These are phyloP conservation scores for Prunus dulcis DNA, from an alignment of 306 rosid species.

Conservation along the genomic window DNA sequence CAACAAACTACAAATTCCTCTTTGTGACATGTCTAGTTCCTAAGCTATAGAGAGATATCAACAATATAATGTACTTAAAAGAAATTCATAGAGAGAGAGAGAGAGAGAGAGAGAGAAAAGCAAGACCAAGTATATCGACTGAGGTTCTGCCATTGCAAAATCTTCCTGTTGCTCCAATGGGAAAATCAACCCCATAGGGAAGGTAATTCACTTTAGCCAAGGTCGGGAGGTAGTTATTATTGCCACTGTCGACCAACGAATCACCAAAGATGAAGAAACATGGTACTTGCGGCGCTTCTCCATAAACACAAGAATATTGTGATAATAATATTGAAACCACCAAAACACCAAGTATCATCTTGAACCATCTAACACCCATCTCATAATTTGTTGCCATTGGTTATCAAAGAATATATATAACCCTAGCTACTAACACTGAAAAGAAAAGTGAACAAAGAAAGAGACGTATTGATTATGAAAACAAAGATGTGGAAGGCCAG, in stretches of 20 bases:
- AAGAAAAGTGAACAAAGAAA: neutral
- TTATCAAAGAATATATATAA: neutral
- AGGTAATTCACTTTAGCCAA: conserved; percentile 28
- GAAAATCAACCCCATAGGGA: conserved; percentile 63
- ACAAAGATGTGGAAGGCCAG: too few relatives aligned
- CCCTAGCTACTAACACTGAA: neutral
- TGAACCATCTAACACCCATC: neutral
- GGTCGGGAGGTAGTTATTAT: conserved; percentile 43
- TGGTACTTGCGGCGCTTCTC: conserved; percentile 18
- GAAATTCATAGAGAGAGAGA: neutral
- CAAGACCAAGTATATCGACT: conserved; percentile 45
- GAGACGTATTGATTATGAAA: too few relatives aligned
- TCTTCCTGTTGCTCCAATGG: conserved; percentile 44
- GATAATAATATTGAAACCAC: neutral
- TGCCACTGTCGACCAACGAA: conserved; percentile 52
- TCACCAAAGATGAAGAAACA: conserved; percentile 57
- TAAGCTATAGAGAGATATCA: neutral
- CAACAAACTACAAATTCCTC: neutral
- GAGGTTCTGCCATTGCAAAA: conserved; percentile 42
- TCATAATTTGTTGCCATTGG: neutral
- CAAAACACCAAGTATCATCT: neutral
- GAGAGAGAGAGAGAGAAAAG: too few relatives aligned
- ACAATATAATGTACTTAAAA: neutral
- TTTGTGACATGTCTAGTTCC: neutral
- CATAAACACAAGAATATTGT: conserved; percentile 5